These are phyloP conservation scores for Laguncularia racemosa DNA, from an alignment of 345 rosid species.

Conservation along the genomic window DNA sequence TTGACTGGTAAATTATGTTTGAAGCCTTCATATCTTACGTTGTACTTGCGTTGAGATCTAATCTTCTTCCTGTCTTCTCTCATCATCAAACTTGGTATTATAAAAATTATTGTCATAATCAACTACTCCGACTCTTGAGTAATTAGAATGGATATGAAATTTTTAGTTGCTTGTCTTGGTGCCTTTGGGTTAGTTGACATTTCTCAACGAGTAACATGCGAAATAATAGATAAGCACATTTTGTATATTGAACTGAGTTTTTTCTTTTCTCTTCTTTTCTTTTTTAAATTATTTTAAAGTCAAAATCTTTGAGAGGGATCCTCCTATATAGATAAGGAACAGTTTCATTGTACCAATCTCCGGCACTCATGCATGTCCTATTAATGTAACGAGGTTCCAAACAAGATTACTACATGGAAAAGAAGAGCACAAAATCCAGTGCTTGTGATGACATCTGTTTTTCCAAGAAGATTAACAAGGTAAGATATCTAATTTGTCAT, in stretches of 20 bases:
- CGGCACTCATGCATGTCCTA: no score
- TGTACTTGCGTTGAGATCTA: no score
- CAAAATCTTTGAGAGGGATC: no score
- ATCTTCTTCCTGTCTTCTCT: no score
- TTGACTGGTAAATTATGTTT: no score
- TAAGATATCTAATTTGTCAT: not conserved
- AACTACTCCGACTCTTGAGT: not conserved
- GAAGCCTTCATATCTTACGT: no score
- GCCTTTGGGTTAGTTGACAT: slow-evolving; percentile 5
- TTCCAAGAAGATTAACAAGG: not conserved
- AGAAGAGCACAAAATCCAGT: slow-evolving; percentile 1
- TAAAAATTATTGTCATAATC: no score
- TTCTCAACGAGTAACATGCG: slow-evolving; percentile 9
- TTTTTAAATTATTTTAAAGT: no score
- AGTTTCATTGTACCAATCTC: not conserved
- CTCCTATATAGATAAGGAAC: not conserved
- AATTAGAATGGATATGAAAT: not conserved
- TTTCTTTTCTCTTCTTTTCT: no score
- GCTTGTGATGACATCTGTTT: not conserved
- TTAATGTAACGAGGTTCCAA: not conserved
- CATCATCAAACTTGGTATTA: no score
- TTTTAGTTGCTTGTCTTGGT: not conserved
- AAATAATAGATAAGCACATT: not conserved
- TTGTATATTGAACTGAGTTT: not conserved
- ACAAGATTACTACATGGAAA: not conserved